phyloP scores from a whole-genome alignment of 768 basidiomycete genomes.

The Agaricus blazei region DNA sequence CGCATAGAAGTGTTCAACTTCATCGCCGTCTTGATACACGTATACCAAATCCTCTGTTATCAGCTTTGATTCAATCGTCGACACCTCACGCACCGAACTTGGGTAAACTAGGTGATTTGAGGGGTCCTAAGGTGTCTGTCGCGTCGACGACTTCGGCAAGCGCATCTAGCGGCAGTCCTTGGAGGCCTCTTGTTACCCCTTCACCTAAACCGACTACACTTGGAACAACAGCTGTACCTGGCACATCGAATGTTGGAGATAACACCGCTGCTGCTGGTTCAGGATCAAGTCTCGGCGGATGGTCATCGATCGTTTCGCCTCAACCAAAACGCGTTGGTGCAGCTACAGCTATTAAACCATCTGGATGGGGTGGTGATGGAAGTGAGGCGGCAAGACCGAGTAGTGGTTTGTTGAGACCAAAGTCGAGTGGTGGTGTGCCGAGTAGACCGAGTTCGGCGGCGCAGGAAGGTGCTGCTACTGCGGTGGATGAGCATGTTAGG shows the following conservation, averaged over 20 bases:
- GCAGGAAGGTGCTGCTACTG: constrained; percentile 5
- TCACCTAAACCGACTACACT: not conserved
- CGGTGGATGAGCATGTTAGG: constrained; percentile 17
- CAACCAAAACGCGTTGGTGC: constrained; percentile 3
- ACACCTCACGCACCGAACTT: constrained; percentile 27
- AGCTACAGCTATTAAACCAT: not conserved
- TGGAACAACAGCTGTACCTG: not conserved
- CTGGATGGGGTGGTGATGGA: not conserved
- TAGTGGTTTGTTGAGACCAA: not conserved
- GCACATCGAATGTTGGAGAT: too few relatives aligned
- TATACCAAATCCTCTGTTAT: constrained; percentile 68
- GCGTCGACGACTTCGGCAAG: not conserved
- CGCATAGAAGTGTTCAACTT: constrained; percentile 79
- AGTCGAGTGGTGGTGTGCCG: not conserved
- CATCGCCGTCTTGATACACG: constrained; percentile 79
- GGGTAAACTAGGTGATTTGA: constrained; percentile 59
- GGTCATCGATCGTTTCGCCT: constrained; percentile 2
- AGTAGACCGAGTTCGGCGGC: constrained; percentile 2
- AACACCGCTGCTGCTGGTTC: not conserved
- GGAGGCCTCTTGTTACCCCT: constrained; percentile 8
- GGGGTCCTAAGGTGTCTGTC: constrained; percentile 19
- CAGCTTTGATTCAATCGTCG: constrained; percentile 27
- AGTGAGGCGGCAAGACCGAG: not conserved
- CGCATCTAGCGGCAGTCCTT: constrained; percentile 6
- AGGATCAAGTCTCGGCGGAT: not conserved